A percentile compares a stretch with the other conserved stretches of the same genome.
Evolutionary conservation across 2,329 filamentous ascomycete genomes (phyloP).

Genomic region (Emergomyces pasteurianus): DNA sequence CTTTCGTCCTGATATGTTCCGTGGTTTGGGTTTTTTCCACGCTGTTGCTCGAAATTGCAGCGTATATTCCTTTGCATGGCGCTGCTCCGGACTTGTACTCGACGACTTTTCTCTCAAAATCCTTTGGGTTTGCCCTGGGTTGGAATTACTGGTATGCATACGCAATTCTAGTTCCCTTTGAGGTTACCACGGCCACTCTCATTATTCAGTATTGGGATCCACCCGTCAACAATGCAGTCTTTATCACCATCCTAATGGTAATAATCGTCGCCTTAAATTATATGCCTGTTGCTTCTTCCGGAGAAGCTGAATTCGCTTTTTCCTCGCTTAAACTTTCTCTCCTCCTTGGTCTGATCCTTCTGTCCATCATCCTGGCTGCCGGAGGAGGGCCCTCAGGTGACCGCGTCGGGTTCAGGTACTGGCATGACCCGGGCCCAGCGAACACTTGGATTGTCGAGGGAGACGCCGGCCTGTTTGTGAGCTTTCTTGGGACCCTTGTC

Average conservation of each 20-base stretch:
- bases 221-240: slow-evolving; percentile 11
- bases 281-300: slow-evolving; percentile 14
- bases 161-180: slow-evolving; percentile 39
- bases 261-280: slow-evolving; percentile 12
- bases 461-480: slow-evolving; percentile 39
- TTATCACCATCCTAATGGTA: slow-evolving; percentile 16
- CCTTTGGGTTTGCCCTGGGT: slow-evolving; percentile 37
- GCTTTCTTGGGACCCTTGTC: slow-evolving; percentile 32
- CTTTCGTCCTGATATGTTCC: not conserved
- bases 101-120: slow-evolving; percentile 9
- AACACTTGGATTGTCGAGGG: slow-evolving; percentile 24
- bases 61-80: slow-evolving; percentile 7
- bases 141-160: slow-evolving; percentile 44
- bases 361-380: slow-evolving; percentile 40
- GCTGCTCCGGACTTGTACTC: slow-evolving; percentile 4
- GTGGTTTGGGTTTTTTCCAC: slow-evolving; percentile 4
- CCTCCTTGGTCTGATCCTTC: slow-evolving; percentile 39
- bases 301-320: slow-evolving; percentile 32
- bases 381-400: slow-evolving; percentile 35
- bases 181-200: slow-evolving; percentile 37
- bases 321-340: slow-evolving; percentile 40
- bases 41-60: slow-evolving; percentile 3
- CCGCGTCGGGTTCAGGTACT: slow-evolving; percentile 38
- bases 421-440: slow-evolving; percentile 37
- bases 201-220: slow-evolving; percentile 34